Percentiles rank a stretch among this genome's conserved stretches.
Conservation (phyloP, 2,329 filamentous ascomycete genomes). For the Ceratocystis colombiana region DNA sequence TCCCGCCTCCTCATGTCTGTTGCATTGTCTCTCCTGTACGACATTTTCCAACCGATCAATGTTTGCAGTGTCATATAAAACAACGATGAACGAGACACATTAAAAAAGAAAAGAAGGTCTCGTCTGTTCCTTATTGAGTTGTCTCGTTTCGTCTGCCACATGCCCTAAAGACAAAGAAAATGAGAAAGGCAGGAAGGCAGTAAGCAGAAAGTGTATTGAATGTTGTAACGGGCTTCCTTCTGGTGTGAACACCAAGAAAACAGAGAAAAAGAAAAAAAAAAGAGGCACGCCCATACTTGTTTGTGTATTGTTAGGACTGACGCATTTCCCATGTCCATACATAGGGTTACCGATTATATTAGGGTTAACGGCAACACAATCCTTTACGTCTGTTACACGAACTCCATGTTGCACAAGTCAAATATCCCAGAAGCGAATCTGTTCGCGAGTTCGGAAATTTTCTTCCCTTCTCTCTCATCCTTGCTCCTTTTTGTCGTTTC, state of each 20-base stretch:
- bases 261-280: neutral
- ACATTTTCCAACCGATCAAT: neutral
- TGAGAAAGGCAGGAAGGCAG: neutral
- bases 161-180: neutral
- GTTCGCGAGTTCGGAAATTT: constrained; percentile 3
- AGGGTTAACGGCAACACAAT: neutral
- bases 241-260: neutral
- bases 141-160: constrained; percentile 1
- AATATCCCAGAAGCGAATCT: constrained; percentile 14
- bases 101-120: neutral
- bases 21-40: neutral
- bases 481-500: neutral
- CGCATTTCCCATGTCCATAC: neutral
- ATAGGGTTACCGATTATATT: neutral
- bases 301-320: neutral
- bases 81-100: neutral
- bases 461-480: neutral
- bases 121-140: neutral
- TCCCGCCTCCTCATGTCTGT: neutral
- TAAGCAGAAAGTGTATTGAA: neutral
- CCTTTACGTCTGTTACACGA: neutral
- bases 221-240: no score
- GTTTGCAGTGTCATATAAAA: constrained; percentile 2
- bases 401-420: neutral
- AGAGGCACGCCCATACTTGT: no score